Evolutionary conservation across 176 grass and related monocot genomes (phyloP).

Genomic region (Microstegium vimineum): DNA sequence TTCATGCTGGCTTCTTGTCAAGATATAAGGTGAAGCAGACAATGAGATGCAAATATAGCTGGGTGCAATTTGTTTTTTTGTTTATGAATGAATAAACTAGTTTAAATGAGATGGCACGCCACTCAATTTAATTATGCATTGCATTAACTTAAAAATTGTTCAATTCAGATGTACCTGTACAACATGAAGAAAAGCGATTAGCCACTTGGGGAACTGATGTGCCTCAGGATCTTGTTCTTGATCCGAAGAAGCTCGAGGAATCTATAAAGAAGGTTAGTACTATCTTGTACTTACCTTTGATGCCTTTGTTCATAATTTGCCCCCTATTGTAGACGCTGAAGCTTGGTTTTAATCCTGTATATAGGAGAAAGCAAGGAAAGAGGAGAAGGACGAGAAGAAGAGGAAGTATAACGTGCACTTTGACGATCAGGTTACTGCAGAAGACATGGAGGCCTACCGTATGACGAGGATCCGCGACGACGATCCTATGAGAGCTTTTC

Average conservation of each 20-base stretch:
- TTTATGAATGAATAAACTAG: neutral
- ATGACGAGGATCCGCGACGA: slow-evolving; percentile 81
- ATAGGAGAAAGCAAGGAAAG: slow-evolving; percentile 89
- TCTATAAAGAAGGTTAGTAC: slow-evolving; percentile 87
- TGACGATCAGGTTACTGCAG: slow-evolving; percentile 81
- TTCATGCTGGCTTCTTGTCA: neutral
- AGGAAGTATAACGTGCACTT: slow-evolving; percentile 94
- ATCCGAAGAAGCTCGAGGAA: slow-evolving; percentile 75
- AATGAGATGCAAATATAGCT: neutral
- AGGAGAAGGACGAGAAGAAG: slow-evolving; percentile 89
- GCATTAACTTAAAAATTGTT: slow-evolving; percentile 18
- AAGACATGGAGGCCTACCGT: slow-evolving; percentile 96
- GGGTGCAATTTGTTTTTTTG: neutral
- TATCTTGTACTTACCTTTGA: neutral
- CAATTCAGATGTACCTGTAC: slow-evolving; percentile 50
- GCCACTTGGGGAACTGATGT: slow-evolving; percentile 94
- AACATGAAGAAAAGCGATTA: slow-evolving; percentile 68
- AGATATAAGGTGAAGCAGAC: neutral
- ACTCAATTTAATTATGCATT: neutral
- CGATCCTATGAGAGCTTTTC: slow-evolving; percentile 91
- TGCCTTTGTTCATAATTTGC: neutral
- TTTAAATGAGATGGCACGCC: neutral
- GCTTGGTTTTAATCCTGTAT: slow-evolving; percentile 3
- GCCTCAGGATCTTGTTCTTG: slow-evolving; percentile 81
- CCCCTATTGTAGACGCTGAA: slow-evolving; percentile 21